Conservation (phyloP, 306 rosid species). For the Prunus padus region DNA sequence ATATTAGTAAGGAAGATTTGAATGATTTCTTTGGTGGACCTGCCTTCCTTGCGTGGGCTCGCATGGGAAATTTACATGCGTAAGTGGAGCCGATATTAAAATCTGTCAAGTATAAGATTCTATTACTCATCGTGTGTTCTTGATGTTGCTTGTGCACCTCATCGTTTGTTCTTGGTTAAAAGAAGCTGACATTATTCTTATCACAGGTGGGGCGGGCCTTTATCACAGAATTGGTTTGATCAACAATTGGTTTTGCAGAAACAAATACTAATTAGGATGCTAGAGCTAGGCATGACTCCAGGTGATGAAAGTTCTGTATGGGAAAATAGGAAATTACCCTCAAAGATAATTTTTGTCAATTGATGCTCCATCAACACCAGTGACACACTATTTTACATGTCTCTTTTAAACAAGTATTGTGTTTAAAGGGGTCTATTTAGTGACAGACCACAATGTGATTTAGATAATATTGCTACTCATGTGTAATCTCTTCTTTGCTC, state of each 20-base stretch:
- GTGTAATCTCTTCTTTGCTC: slow-evolving; percentile 29
- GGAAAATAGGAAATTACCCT: background rate
- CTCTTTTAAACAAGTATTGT: slow-evolving; percentile 7
- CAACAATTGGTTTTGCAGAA: slow-evolving; percentile 77
- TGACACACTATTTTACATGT: background rate
- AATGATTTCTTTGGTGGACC: slow-evolving; percentile 92
- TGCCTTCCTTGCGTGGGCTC: slow-evolving; percentile 99
- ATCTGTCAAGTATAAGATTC: background rate
- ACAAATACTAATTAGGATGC: slow-evolving; percentile 74
- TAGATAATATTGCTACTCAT: slow-evolving; percentile 13
- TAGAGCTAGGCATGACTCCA: slow-evolving; percentile 97
- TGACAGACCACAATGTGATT: slow-evolving; percentile 5
- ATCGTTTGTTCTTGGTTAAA: slow-evolving; percentile 27
- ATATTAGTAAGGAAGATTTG: slow-evolving; percentile 60
- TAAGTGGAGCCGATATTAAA: slow-evolving; percentile 44
- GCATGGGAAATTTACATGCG: slow-evolving; percentile 98
- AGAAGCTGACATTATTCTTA: slow-evolving; percentile 26
- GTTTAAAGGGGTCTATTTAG: background rate
- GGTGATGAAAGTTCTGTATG: slow-evolving; percentile 40
- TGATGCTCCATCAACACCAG: background rate
- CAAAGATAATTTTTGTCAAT: background rate
- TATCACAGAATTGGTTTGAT: slow-evolving; percentile 90
- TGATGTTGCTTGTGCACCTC: slow-evolving; percentile 1
- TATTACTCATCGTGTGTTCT: too few species aligned
- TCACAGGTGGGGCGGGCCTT: slow-evolving; percentile 93